Conservation (phyloP, 2,329 filamentous ascomycete species). For the Sporothrix brasiliensis region DNA sequence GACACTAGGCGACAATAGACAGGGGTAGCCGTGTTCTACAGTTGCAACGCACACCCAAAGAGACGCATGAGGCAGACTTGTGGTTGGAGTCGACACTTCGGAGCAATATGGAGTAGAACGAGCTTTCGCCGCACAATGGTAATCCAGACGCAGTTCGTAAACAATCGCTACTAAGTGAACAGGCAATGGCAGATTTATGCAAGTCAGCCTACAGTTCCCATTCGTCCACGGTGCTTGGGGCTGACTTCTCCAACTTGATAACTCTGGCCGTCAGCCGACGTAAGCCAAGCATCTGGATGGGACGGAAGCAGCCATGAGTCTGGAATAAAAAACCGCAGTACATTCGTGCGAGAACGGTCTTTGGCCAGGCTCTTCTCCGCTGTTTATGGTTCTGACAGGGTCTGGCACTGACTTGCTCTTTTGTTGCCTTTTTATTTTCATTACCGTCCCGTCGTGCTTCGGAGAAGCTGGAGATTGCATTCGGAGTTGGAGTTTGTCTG, state of each 20-base stretch:
- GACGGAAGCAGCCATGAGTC: not conserved
- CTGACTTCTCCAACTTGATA: not conserved
- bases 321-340: slow-evolving; percentile 11
- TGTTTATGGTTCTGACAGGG: slow-evolving; percentile 27
- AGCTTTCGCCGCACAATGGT: not conserved
- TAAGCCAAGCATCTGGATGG: not conserved
- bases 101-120: not conserved
- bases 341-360: slow-evolving; percentile 3
- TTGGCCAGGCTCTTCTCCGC: not conserved
- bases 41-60: not conserved
- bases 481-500: not conserved
- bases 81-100: too few species aligned
- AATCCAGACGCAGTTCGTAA: not conserved
- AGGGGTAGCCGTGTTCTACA: not conserved
- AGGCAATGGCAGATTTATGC: not conserved
- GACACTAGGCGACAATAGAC: slow-evolving; percentile 9
- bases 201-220: not conserved
- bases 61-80: not conserved
- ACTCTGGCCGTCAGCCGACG: slow-evolving; percentile 9
- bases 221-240: not conserved
- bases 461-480: slow-evolving; percentile 1
- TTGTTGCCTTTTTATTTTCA: not conserved
- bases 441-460: not conserved
- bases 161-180: not conserved
- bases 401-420: not conserved